phyloP scores from a whole-genome alignment of 371 early-diverging fungal genomes.

The Coemansia linderi region DNA sequence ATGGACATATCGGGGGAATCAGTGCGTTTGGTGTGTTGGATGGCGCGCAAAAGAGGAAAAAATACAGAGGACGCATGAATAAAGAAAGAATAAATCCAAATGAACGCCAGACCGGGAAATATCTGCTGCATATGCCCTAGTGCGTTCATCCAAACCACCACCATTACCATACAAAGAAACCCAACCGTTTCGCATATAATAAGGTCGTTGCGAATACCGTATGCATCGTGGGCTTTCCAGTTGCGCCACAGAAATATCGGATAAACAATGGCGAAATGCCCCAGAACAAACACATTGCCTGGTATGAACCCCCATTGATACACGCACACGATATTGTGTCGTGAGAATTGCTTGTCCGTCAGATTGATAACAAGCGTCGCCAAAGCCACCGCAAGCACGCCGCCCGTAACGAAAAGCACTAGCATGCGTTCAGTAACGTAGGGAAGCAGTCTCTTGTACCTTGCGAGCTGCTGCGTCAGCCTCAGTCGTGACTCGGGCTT shows the following conservation, averaged over 20 bases:
- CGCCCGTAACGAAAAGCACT: constrained; percentile 9
- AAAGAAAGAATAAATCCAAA: constrained; percentile 28
- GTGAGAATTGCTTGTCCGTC: constrained; percentile 29
- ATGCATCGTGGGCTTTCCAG: constrained; percentile 33
- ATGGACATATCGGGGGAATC: neutral
- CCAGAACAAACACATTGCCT: constrained; percentile 12
- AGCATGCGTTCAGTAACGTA: constrained; percentile 28
- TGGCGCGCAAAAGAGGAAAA: constrained; percentile 25
- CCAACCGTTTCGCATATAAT: constrained; percentile 42
- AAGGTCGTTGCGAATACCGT: constrained; percentile 38
- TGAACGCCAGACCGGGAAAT: constrained; percentile 31
- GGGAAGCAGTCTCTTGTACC: constrained; percentile 22
- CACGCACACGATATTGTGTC: constrained; percentile 17
- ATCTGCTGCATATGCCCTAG: constrained; percentile 20
- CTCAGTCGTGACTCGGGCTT: constrained; percentile 11
- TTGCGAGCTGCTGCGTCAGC: constrained; percentile 19
- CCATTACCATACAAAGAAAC: constrained; percentile 13
- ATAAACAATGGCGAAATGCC: constrained; percentile 23
- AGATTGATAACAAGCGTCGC: constrained; percentile 23
- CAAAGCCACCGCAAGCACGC: neutral
- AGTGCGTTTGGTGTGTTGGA: constrained; percentile 7
- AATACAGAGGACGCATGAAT: constrained; percentile 36
- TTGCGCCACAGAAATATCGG: constrained; percentile 34
- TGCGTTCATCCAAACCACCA: constrained; percentile 30
- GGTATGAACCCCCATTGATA: constrained; percentile 37